Base-by-base conservation (phyloP, 2,329 filamentous ascomycete species). In the Amauroascus niger region DNA sequence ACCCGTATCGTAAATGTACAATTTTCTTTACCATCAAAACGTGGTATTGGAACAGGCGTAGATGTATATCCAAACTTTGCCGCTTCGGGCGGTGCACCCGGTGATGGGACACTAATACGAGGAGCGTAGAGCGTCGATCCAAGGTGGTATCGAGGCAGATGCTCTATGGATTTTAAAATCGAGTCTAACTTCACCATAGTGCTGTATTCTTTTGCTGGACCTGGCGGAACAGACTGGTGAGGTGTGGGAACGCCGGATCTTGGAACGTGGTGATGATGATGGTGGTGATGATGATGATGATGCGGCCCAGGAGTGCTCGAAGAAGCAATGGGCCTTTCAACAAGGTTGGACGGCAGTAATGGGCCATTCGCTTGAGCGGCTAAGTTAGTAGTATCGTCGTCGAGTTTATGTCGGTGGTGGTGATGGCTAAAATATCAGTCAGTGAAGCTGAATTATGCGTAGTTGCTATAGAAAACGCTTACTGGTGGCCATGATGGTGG, bases 1-100 rank as follows among this genome's bases (percentile, higher is more conserved):
- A 98, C 83, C 62, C 93, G 88, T 57, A 98, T 79, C 0, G 88
- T 96, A 58, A 94, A 82, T 0, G 87, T 94, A 66, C 88, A 95
- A 62, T 97, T 97, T 60, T 90, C 85, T 56, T 88, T 87, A 43
- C 80, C 82, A 59, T 85, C 73, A 39, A 91, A 87, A 57, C 81
- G 80, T 0, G 91, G 91, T 1, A 96, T 74, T 0, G 87, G 86
- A 51, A 79, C 83, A 0, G 86, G 88, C 26, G 72, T 79, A 20
- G 77, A 78, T 3, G 74, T 75, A 59, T 79, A 82, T 39, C 78
- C 76, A 57, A 80, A 78, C 58, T 79, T 79, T 52, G 76, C 71
- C 59, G 77, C 76, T 52, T 71, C 70, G n/a, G 63, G 39, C 0
- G 67, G 65, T 1, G 67, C 66, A 50, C 65, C 67, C 13, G 63